Conservation (phyloP, 2,329 filamentous ascomycete species). For the Aureobasidium sp. region DNA sequence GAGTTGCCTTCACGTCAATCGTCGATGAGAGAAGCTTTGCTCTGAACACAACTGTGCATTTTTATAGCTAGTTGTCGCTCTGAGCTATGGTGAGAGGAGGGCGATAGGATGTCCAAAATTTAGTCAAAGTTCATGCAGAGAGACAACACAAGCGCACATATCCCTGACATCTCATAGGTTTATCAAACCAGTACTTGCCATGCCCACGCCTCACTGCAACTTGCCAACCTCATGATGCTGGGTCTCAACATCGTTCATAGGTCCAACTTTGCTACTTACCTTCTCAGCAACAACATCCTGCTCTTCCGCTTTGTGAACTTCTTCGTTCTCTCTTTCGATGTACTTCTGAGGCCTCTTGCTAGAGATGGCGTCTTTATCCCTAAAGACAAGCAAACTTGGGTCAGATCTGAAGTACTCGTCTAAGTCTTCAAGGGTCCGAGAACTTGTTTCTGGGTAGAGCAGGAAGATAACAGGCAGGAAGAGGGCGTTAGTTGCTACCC, state of each 20-base stretch:
- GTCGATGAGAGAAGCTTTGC: too few species aligned
- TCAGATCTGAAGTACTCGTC: slow-evolving; percentile 21
- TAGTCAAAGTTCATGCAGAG: too few species aligned
- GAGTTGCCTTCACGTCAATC: too few species aligned
- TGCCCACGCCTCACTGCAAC: neutral
- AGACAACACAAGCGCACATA: too few species aligned
- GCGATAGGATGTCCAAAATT: too few species aligned
- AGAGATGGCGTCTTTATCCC: slow-evolving; percentile 32
- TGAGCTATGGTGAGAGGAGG: too few species aligned
- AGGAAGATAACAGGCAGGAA: slow-evolving; percentile 42
- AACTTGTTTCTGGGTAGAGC: slow-evolving; percentile 24
- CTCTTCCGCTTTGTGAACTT: slow-evolving; percentile 12
- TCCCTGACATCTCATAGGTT: too few species aligned
- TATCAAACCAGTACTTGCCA: too few species aligned
- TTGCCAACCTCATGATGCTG: neutral
- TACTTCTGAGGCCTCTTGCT: slow-evolving; percentile 39
- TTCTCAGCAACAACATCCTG: neutral
- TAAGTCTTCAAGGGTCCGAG: slow-evolving; percentile 23
- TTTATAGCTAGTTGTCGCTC: too few species aligned
- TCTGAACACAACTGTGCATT: too few species aligned
- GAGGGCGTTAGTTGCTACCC: slow-evolving; percentile 17
- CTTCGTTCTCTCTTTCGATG: slow-evolving; percentile 39
- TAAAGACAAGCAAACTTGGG: slow-evolving; percentile 35
- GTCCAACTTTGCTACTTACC: neutral
- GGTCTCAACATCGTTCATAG: neutral